These are phyloP conservation scores for Bipolaris zeicola DNA, from an alignment of 2,329 filamentous ascomycete genomes.

Conservation along the genomic window DNA sequence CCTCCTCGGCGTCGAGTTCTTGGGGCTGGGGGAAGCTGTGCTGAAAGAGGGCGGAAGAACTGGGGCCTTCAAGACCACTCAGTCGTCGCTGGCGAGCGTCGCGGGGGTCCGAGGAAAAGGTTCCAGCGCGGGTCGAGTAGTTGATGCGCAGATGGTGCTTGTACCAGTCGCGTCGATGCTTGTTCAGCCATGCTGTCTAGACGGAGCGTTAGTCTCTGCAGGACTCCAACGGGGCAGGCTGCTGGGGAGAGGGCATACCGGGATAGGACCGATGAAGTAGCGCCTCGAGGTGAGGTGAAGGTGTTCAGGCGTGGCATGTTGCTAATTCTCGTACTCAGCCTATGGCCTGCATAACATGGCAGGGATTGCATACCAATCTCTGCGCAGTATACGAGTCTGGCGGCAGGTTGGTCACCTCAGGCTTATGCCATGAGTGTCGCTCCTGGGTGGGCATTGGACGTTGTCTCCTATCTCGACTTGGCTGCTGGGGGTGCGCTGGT, in stretches of 20 bases:
- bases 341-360: not conserved
- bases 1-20: conserved; percentile 39
- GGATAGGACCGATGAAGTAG: conserved; percentile 69
- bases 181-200: conserved; percentile 65
- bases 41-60: conserved; percentile 45
- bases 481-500: conserved; percentile 23
- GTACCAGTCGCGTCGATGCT: conserved; percentile 68
- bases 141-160: conserved; percentile 55
- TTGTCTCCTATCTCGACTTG: conserved; percentile 22
- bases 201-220: conserved; percentile 6
- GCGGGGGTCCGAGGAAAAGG: conserved; percentile 58
- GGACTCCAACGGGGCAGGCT: conserved; percentile 14
- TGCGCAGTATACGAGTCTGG: conserved; percentile 60
- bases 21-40: conserved; percentile 53
- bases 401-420: conserved; percentile 46
- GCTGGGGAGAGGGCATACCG: conserved; percentile 42
- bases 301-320: conserved; percentile 66
- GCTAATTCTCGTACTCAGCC: conserved; percentile 45
- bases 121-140: conserved; percentile 52
- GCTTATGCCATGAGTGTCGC: conserved; percentile 44
- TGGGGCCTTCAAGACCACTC: conserved; percentile 50
- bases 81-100: conserved; percentile 52
- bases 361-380: conserved; percentile 54
- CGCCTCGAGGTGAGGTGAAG: conserved; percentile 66
- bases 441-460: conserved; percentile 39